Conservation (phyloP, 345 rosid species). For the Trapa incisa region DNA sequence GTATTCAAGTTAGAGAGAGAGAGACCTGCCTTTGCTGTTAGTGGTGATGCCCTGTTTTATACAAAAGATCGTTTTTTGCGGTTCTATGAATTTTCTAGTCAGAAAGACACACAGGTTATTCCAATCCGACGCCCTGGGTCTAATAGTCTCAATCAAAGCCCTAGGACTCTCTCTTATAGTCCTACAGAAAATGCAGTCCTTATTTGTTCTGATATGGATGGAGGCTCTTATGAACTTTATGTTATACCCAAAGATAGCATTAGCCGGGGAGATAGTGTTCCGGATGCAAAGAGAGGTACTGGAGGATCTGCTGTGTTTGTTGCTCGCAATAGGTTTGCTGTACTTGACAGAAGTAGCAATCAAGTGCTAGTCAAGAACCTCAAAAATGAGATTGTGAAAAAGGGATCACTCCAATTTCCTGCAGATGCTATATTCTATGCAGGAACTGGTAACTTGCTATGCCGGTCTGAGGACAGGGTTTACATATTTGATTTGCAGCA, state of each 20-base stretch:
- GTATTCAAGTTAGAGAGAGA: constrained; percentile 97
- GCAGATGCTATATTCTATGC: constrained; percentile 85
- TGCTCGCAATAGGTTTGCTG: constrained; percentile 83
- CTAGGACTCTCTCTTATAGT: constrained; percentile 81
- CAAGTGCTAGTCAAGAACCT: constrained; percentile 73
- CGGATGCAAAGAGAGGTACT: constrained; percentile 75
- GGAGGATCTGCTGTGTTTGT: constrained; percentile 80
- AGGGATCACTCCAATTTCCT: constrained; percentile 50
- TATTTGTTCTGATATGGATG: constrained; percentile 82
- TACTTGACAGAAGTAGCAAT: constrained; percentile 77
- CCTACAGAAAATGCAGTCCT: constrained; percentile 89
- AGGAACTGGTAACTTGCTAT: constrained; percentile 78
- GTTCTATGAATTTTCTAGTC: constrained; percentile 60
- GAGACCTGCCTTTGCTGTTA: constrained; percentile 81
- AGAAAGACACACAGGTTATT: constrained; percentile 63
- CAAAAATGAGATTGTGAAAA: constrained; percentile 75
- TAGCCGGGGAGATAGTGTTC: constrained; percentile 55
- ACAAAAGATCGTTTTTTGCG: constrained; percentile 73
- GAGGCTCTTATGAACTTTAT: constrained; percentile 84
- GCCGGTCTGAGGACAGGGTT: constrained; percentile 80
- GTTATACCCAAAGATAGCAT: constrained; percentile 65
- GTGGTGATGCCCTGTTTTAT: constrained; percentile 65
- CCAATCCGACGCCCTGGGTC: constrained; percentile 84
- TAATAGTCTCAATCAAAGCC: constrained; percentile 70
- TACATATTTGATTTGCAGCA: constrained; percentile 84